Base-by-base conservation (phyloP, 2,329 filamentous ascomycete genomes). In the Ophiostoma pallidulum region DNA sequence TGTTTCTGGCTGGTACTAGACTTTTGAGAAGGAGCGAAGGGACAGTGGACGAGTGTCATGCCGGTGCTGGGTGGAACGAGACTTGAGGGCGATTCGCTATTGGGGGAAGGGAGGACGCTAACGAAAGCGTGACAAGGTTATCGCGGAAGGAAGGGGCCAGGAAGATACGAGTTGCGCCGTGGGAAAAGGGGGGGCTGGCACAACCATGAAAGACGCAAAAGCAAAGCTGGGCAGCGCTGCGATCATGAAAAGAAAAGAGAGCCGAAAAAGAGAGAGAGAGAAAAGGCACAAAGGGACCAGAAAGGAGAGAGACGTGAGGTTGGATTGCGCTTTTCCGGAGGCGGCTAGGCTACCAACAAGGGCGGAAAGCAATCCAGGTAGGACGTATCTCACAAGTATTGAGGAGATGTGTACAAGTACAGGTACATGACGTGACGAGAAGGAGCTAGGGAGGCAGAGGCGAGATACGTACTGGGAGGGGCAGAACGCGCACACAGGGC, bases 1-100 rank as follows among this genome's bases (percentile, higher is more conserved):
- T 62, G 65, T 69, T 65, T 64, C n/a, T 69, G 62, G 68, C 71
- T 68, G 66, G 66, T 70, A 66, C 62, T 64, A 64, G 64, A 61
- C 64, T 65, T 64, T 62, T 64, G 62, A 65, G 65, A 58, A 61
- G 60, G 62, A 62, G 56, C 57, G 58, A 57, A 52, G 57, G 53
- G 56, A 51, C 22, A n/a, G n/a, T n/a, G n/a, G n/a, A n/a, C n/a
- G n/a, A n/a, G n/a, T 32, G 4, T 32, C 29, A 8, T 16, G 28
- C 43, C 36, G 19, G 44, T 22, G 42, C 24, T 19, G 44, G 26
- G 36, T 40, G 44, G 36, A 40, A 40, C 36, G 44, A 46, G 37
- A 47, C 28, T 41, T 36, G 28, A 33, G 12, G 41, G 28, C n/a
- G n/a, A 40, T 22, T 28, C 14, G 43, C 28, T 32, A 24, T 6